phyloP scores from a whole-genome alignment of 768 basidiomycete species.

The Suillus ampliporus region DNA sequence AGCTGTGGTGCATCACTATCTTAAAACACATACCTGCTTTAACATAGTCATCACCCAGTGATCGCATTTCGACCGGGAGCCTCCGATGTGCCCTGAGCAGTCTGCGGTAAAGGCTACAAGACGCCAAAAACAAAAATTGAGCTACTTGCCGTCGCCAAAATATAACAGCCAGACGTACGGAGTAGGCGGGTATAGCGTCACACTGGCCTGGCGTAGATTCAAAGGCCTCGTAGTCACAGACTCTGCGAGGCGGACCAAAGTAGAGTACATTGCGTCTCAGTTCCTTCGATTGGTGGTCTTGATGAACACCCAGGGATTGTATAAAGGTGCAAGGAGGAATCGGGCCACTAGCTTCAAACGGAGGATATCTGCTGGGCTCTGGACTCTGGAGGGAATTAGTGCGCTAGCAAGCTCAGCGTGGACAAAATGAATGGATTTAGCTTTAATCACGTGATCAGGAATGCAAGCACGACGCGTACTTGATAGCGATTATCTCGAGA shows the following conservation, averaged over 20 bases:
- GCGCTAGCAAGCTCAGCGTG: too few relatives aligned
- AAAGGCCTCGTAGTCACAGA: slow-evolving; percentile 63
- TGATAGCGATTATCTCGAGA: too few relatives aligned
- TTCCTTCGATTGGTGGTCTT: neutral
- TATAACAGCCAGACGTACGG: slow-evolving; percentile 56
- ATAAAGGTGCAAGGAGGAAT: neutral
- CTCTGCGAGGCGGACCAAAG: slow-evolving; percentile 28
- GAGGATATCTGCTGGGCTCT: neutral
- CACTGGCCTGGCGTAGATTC: slow-evolving; percentile 65
- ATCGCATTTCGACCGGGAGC: slow-evolving; percentile 80
- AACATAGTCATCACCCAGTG: slow-evolving; percentile 84
- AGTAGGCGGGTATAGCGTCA: slow-evolving; percentile 78
- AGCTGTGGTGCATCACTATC: neutral
- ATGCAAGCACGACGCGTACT: too few relatives aligned
- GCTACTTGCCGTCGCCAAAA: slow-evolving; percentile 7
- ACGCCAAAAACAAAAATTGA: slow-evolving; percentile 3
- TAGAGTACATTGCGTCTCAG: neutral
- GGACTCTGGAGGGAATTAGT: too few relatives aligned
- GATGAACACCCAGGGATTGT: neutral
- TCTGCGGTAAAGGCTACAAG: slow-evolving; percentile 74
- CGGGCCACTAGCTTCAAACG: neutral
- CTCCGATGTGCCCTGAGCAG: slow-evolving; percentile 79
- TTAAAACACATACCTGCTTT: slow-evolving; percentile 61
- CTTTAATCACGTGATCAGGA: too few relatives aligned
- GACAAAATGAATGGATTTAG: too few relatives aligned